These are phyloP conservation scores for Trichoderma brevicompactum DNA, from an alignment of 2,329 filamentous ascomycete species.

Conservation along the genomic window DNA sequence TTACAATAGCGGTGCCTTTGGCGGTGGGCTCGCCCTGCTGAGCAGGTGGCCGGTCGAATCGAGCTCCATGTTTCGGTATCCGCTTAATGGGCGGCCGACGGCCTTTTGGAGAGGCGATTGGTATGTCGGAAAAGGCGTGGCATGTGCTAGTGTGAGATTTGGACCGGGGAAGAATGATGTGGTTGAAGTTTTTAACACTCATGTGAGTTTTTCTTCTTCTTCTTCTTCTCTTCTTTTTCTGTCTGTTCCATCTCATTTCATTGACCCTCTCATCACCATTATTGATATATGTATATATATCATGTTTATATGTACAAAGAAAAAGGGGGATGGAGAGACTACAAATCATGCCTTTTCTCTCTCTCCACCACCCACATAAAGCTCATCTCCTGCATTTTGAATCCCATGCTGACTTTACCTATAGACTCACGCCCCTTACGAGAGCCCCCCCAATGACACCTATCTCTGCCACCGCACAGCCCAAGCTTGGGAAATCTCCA, in stretches of 20 bases:
- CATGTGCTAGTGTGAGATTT: constrained; percentile 77
- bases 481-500: constrained; percentile 93
- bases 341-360: not conserved
- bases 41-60: constrained; percentile 92
- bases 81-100: constrained; percentile 90
- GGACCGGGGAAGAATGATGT: constrained; percentile 67
- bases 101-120: constrained; percentile 95
- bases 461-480: constrained; percentile 90
- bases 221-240: not conserved
- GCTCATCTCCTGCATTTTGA: not conserved
- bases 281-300: not conserved
- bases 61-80: constrained; percentile 82
- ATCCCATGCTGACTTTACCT: not conserved
- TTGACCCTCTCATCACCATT: not conserved
- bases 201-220: constrained; percentile 55
- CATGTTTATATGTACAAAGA: not conserved
- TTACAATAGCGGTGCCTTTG: constrained; percentile 87
- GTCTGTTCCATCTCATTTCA: not conserved
- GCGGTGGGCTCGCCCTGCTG: constrained; percentile 84
- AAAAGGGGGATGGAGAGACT: too few relatives aligned
- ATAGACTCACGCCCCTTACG: constrained; percentile 81
- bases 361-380: not conserved
- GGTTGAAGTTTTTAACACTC: constrained; percentile 90
- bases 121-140: constrained; percentile 95
- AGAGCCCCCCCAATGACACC: constrained; percentile 75